Conservation (phyloP, 805 yeast genomes). For the Clavispora fructus region DNA sequence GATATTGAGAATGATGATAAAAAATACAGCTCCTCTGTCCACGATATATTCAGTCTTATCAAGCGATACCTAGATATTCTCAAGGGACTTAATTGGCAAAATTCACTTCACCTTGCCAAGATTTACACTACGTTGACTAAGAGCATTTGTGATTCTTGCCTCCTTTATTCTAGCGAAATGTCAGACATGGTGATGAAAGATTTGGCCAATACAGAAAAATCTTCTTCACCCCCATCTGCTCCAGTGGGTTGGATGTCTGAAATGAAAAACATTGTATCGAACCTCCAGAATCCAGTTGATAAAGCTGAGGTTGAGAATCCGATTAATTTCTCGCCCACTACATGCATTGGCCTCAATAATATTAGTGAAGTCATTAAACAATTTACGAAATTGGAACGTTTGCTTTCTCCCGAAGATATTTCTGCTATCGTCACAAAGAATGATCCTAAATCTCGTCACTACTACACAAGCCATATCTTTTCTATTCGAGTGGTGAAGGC, state of each 20-base stretch:
- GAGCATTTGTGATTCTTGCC: conserved; percentile 57
- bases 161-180: conserved; percentile 42
- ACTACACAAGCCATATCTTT: conserved; percentile 48
- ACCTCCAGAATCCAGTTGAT: conserved; percentile 29
- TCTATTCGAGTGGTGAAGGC: conserved; percentile 61
- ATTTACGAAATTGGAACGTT: conserved; percentile 47
- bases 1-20: conserved; percentile 37
- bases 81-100: conserved; percentile 58
- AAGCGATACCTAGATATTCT: conserved; percentile 55
- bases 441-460: conserved; percentile 27
- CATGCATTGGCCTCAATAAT: conserved; percentile 77
- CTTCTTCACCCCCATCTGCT: not conserved
- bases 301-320: conserved; percentile 42
- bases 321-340: conserved; percentile 50
- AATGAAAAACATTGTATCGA: conserved; percentile 46
- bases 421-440: conserved; percentile 35
- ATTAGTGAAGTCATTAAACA: conserved; percentile 47
- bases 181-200: conserved; percentile 38
- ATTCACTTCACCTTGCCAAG: conserved; percentile 57
- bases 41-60: conserved; percentile 62
- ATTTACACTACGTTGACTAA: conserved; percentile 57
- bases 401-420: conserved; percentile 53
- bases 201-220: conserved; percentile 27
- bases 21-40: conserved; percentile 55
- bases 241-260: conserved; percentile 43